Base-by-base conservation (phyloP, 2,329 filamentous ascomycete species). In the Calonectria naviculata region DNA sequence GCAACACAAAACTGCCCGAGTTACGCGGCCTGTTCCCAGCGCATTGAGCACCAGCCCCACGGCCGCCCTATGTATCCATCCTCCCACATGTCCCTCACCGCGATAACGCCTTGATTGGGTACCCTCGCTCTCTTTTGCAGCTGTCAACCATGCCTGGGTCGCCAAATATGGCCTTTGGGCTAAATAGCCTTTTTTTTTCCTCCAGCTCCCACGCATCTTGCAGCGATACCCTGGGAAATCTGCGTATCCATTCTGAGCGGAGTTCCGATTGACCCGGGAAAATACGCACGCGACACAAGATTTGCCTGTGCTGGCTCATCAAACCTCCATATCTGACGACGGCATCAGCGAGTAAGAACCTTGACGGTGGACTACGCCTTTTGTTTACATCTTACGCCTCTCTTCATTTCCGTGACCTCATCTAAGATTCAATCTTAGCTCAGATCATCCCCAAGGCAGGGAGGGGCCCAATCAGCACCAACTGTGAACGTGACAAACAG, bases 221-320 rank as follows among this genome's bases (percentile, higher is more conserved):
- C 56, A 61, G 56, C 56, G 56, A 28, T 61, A 61, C 56, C 56
- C 56, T 44, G 36, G 36, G 56, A 19, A 61, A 61, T 44, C 36
- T 61, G 36, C 26, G 36, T 41, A 13, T 44, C 38, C 38, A 61
- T 44, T 10, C 36, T 26, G 17, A 31, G 36, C 36, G 56, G 56
- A 41, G 38, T 21, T 24, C 56, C 56, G 56, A 61, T 42, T 61
- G 36, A 28, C 56, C 56, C 56, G 56, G 56, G 56, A 19, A 42
- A 61, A 15, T 17, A 41, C 38, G 36, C 56, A 61, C 56, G 36
- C 56, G 56, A 61, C 56, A 61, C 56, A 31, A n/a, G 38, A 28
- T 61, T 61, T 17, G 28, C 36, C 44, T 61, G 36, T 5, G 15
- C 26, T 61, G 9, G 36, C 38, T 28, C 31, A 56, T 19, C 34